Evolutionary conservation across 108 stramenopile species (phyloP), one percentile per base, ranked within the genome.

Genomic region (Pseudonitzschia pungens): DNA sequence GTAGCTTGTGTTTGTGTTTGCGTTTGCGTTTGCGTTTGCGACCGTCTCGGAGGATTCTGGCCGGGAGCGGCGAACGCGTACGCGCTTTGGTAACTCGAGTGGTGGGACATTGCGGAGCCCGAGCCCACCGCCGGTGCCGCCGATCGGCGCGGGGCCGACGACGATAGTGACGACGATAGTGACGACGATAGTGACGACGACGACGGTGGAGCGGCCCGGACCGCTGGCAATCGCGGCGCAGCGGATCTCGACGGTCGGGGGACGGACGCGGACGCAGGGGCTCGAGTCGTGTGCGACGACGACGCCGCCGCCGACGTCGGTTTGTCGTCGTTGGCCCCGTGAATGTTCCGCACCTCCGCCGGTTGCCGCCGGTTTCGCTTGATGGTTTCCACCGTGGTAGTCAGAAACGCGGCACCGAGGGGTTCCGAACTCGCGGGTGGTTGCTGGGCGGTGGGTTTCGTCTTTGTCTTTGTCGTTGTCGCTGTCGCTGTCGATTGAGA

Each of bases 361-460:
- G 62, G 28, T 27, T 43, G 27, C 24, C 6, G 32, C 26, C 45
- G 7, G 33, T 77, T 77, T 3, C 36, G 60, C 40, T 6, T 24
- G 32, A 31, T 63, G 44, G 69, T 60, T 26, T 69, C 48, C 20
- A 69, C 62, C 12, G 77, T 77, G 24, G 65, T 65, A 7, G 76
- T 26, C 29, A 77, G 33, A 71, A 77, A 77, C 20, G 77, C 77
- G 44, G 52, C 64, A 53, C 77, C 77, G 36, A 77, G 22, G 14
- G 76, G 50, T 48, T 28, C 36, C 43, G 55, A 4, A 15, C 55
- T 65, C 36, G 64, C 3, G 32, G 3, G 40, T 48, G 71, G 40
- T 29, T 53, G 36, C 15, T n/a, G n/a, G n/a, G 12, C 22, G 11
- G 24, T 45, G 5, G 36, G 32, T 33, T 22, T 11, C 67, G 51